Evolutionary conservation across 129 eudicot genomes (phyloP).

Genomic region (Erigeron canadensis): DNA sequence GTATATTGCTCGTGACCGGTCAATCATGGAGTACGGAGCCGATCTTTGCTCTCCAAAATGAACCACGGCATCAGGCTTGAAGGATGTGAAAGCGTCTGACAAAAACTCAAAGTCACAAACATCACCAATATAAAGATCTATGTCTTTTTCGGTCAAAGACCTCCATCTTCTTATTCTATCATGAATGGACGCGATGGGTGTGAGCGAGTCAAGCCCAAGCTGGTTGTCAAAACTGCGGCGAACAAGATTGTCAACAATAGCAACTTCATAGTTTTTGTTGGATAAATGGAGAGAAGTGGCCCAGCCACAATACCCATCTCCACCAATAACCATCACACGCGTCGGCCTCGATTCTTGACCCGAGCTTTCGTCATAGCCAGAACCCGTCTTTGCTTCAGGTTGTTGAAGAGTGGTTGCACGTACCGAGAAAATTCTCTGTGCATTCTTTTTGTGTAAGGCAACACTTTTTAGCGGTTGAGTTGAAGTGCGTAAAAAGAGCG

Average conservation of each 20-base stretch:
- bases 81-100: constrained; percentile 79
- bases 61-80: constrained; percentile 89
- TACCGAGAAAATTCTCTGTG: constrained; percentile 34
- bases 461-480: constrained; percentile 33
- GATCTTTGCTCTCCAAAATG: constrained; percentile 99
- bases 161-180: constrained; percentile 67
- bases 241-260: constrained; percentile 91
- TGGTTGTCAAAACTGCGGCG: constrained; percentile 94
- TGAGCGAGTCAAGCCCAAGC: constrained; percentile 93
- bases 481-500: constrained; percentile 40
- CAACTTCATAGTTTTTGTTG: constrained; percentile 84
- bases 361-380: constrained; percentile 36
- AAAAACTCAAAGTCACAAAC: constrained; percentile 90
- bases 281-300: constrained; percentile 95
- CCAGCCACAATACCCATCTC: constrained; percentile 99
- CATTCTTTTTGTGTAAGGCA: constrained; percentile 29
- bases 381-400: constrained; percentile 41
- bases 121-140: constrained; percentile 75
- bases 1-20: constrained; percentile 84
- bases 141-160: constrained; percentile 69
- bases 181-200: constrained; percentile 89
- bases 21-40: constrained; percentile 99
- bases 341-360: constrained; percentile 47
- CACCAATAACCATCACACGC: constrained; percentile 93
- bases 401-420: constrained; percentile 66